Base-by-base conservation (phyloP, 371 early-diverging fungal genomes). In the Lichtheimia hyalospora region DNA sequence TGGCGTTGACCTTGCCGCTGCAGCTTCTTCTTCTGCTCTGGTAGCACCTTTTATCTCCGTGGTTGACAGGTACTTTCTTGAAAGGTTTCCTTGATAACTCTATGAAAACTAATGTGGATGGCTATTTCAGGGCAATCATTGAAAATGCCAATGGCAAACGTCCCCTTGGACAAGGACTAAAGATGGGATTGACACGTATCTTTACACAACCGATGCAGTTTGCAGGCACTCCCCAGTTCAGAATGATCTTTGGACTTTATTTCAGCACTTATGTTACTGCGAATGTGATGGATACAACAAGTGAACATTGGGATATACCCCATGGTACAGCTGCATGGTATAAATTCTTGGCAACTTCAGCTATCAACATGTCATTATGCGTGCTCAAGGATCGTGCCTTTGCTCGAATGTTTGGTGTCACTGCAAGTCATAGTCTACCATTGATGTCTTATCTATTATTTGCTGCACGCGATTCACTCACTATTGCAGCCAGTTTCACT, bases 401-500 rank as follows among this genome's bases (percentile, higher is more conserved):
- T 61, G 78, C 89, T 15, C 68, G 83, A 16, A 79, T 81, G 77
- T 89, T 87, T 74, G 86, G 84, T 49, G 56, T 40, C 28, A 60
- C 72, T 28, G 74, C 74, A 6, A 63, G 63, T n/a, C 68, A 66
- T 44, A 57, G 83, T 5, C 68, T 88, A 12, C 89, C 89, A 0
- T 53, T 67, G 10, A 42, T 73, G 13, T 71, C 80, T 16, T 87
- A 85, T 61, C 57, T 74, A 4, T 62, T 84, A 3, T 90, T 85
- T 64, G 81, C 81, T 5, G 52, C 75, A 14, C 71, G 91, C 24
- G 91, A 90, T 63, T 67, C 83, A 3, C 43, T 88, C 23, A 88
- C 91, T 0, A 77, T 90, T 41, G 81, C 74, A 10, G 87, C 89
- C 7, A 82, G 83, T 41, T 90, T 90, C 72, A 89, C 75, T 66